Conservation (phyloP, 176 grass and related monocot genomes). For the Stipa capillata region DNA sequence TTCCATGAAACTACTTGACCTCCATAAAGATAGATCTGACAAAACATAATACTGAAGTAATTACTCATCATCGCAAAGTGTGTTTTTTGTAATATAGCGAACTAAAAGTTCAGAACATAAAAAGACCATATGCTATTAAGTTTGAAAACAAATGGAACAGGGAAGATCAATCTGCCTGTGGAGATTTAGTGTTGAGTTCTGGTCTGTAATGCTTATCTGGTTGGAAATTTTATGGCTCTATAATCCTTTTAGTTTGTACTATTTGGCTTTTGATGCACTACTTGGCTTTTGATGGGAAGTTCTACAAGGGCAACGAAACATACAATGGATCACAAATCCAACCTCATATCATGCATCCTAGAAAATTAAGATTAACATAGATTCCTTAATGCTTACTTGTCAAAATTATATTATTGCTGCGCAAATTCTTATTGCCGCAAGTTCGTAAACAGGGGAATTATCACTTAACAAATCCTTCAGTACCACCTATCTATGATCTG, state of each 20-base stretch:
- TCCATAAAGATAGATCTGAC: constrained; percentile 57
- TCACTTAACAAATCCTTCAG: not conserved
- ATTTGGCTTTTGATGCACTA: too few species aligned
- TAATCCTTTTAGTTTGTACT: too few species aligned
- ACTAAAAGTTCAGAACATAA: not conserved
- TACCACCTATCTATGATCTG: not conserved
- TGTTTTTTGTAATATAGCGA: not conserved
- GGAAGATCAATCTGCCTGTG: not conserved
- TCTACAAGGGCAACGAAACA: not conserved
- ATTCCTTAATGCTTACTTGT: not conserved
- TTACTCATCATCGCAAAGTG: not conserved
- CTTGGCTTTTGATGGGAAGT: too few species aligned
- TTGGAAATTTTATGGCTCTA: too few species aligned
- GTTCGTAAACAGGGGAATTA: not conserved
- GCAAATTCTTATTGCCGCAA: not conserved
- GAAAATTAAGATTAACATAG: not conserved
- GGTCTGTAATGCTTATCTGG: too few species aligned
- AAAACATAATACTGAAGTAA: not conserved
- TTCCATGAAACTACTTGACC: constrained; percentile 81
- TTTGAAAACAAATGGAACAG: not conserved
- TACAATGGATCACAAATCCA: not conserved
- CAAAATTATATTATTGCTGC: not conserved
- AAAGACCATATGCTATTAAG: not conserved
- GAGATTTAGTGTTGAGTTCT: too few species aligned
- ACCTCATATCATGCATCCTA: not conserved